A percentile compares a stretch with the other conserved stretches of the same genome.
phyloP scores from a whole-genome alignment of 352 stramenopile species.

The Phytophthora hibernalis region DNA sequence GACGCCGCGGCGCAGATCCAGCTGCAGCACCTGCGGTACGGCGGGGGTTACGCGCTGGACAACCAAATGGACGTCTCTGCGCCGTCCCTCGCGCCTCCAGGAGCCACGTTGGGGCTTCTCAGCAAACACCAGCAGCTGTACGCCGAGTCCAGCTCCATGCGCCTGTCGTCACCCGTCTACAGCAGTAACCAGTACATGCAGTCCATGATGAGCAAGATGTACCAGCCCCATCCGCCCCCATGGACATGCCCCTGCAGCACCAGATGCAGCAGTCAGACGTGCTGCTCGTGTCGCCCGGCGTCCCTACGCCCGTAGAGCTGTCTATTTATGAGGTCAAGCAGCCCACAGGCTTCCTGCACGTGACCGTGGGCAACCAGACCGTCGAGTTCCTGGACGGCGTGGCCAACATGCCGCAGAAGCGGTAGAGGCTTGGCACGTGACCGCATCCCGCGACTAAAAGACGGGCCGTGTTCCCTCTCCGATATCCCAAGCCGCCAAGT shows the following conservation, averaged over 20 bases:
- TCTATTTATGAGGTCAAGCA: slow-evolving; percentile 90
- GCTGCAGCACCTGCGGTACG: slow-evolving; percentile 69
- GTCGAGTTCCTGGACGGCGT: slow-evolving; percentile 86
- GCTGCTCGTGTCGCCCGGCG: slow-evolving; percentile 69
- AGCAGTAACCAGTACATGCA: slow-evolving; percentile 56
- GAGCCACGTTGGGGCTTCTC: slow-evolving; percentile 47
- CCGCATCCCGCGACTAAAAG: slow-evolving; percentile 37
- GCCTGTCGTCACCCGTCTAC: slow-evolving; percentile 38
- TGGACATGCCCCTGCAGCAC: slow-evolving; percentile 33
- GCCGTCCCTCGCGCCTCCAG: slow-evolving; percentile 42
- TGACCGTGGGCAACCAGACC: slow-evolving; percentile 83
- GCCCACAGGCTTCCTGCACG: slow-evolving; percentile 80
- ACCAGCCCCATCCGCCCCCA: slow-evolving; percentile 60
- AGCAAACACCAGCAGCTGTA: slow-evolving; percentile 48
- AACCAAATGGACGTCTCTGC: slow-evolving; percentile 45
- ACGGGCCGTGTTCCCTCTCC: slow-evolving; percentile 32
- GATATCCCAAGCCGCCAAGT: slow-evolving; percentile 28
- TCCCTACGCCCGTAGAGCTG: slow-evolving; percentile 77
- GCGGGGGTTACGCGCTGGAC: slow-evolving; percentile 46
- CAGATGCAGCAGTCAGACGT: slow-evolving; percentile 48
- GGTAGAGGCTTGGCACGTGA: slow-evolving; percentile 49
- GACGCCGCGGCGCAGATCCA: slow-evolving; percentile 56
- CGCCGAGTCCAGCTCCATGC: slow-evolving; percentile 33
- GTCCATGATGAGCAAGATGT: slow-evolving; percentile 71
- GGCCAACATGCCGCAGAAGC: slow-evolving; percentile 84